Evolutionary conservation across 2,329 filamentous ascomycete species (phyloP), one percentile per base, ranked within the genome.

Genomic region (Trematosphaeria pertusa): DNA sequence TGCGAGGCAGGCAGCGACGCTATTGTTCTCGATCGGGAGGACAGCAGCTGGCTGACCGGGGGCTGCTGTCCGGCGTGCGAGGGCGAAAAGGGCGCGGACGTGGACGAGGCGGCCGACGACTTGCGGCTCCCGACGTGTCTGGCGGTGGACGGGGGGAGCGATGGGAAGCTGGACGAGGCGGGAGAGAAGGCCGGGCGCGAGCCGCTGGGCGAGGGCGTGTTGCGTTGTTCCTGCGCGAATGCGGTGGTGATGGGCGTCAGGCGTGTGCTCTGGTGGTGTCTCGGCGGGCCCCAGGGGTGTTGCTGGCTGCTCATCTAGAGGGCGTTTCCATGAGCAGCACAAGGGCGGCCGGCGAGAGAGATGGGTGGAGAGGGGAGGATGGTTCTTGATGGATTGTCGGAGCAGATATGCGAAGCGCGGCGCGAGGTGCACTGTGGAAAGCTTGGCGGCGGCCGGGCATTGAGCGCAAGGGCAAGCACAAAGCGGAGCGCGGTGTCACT

Each of bases 231-330:
- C 56, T 74, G 73, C 48, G 74, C 71, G 55, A 75, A 75, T 50
- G 73, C 77, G 58, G 83, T 61, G 59, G 81, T 79, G 63, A 85
- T 79, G 67, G 82, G 81, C 61, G 82, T 78, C 67, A 82, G 79
- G 66, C 81, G 81, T 69, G 77, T 73, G 71, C 71, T 76, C 62
- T 80, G 76, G 68, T 80, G 78, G 68, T 78, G 78, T 70, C 75
- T 74, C 66, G 78, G 74, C 68, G 76, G 73, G 74, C 78, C 80
- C 81, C 81, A 84, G 69, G 78, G 75, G 71, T 78, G 78, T 75
- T 80, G 78, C 74, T 81, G 76, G 72, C 70, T 48, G 72, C 70
- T 75, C 71, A 74, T 75, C 73, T 70, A 70, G 71, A 65, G 61
- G 65, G 63, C 58, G 63, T 62, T 72, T 65, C 71, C 72, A 73